Evolutionary conservation across 75 land plant genomes (phyloP), one percentile per base, ranked within the genome.

Genomic region (Isoetes taiwanensis): DNA sequence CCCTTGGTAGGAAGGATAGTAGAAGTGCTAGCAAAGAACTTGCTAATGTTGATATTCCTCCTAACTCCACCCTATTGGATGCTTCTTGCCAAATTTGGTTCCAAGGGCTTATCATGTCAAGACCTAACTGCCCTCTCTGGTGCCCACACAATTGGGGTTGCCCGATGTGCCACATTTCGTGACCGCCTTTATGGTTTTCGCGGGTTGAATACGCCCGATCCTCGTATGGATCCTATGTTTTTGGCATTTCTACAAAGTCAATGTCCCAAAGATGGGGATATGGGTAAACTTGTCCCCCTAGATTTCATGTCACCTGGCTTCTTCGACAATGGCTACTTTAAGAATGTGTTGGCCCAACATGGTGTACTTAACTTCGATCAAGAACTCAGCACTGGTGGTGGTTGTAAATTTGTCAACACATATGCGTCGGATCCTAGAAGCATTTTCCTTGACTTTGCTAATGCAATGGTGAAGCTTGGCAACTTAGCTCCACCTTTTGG

Each of bases 61-160:
- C 78, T 53, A 28, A 73, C 46, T 71, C 79, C 11, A 58, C 54
- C 14, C 71, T 79, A n/a, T n/a, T n/a, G n/a, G n/a, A n/a, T n/a
- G n/a, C n/a, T n/a, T n/a, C n/a, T n/a, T n/a, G n/a, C n/a, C n/a
- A n/a, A n/a, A n/a, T n/a, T n/a, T n/a, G n/a, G n/a, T n/a, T n/a
- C n/a, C n/a, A n/a, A n/a, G n/a, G n/a, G n/a, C n/a, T n/a, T n/a
- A n/a, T n/a, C n/a, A n/a, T n/a, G n/a, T n/a, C n/a, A 37, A 14
- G 38, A 37, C 14, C 38, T 37, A 37, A 14, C 14, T 14, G 9
- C 38, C 11, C 38, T 37, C 38, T 9, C 14, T 14, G 38, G 38
- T 9, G 38, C 38, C 14, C 38, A 37, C 38, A 37, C 38, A 37
- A 37, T 37, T 9, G 38, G 38, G 11, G 9, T 37, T 14, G 9